Evolutionary conservation across 2,329 filamentous ascomycete genomes (phyloP), one percentile per base, ranked within the genome.

Genomic region (Fusarium odoratissimum): DNA sequence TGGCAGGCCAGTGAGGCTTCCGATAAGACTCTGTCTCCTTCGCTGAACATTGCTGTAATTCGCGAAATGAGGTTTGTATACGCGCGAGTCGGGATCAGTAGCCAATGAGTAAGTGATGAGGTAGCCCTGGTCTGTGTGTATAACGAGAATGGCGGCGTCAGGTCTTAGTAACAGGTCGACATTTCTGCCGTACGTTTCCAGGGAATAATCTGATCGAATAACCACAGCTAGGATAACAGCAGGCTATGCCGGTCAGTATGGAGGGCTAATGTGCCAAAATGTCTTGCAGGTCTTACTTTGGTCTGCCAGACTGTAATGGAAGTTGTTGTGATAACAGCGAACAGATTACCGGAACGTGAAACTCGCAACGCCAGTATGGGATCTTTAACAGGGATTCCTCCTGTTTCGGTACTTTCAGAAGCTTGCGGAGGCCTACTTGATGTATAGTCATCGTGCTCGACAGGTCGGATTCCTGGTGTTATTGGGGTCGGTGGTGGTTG

Each of bases 271-370:
- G 23, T 17, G 23, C 33, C 38, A 40, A 17, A 28, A 21, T 30
- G 35, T 40, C 25, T 42, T 51, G 14, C 23, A n/a, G 28, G 23
- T 77, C 86, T 67, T 87, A 95, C 94, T 88, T 95, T 95, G 61
- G 94, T 95, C 84, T 99, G 96, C 96, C 96, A 99, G 74, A 99
- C 88, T n/a, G 93, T 94, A 81, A 99, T 90, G 17, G 93, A 93
- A 4, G 93, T 93, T 9, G 89, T 85, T 2, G 95, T 98, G 79
- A 98, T 94, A 51, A 94, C 94, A 57, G 93, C 93, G 83, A 99
- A 98, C 69, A 90, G 84, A 77, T 95, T 92, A 44, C 95, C 95
- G 62, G 89, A 91, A 48, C 95, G 90, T 5, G 95, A 93, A 44
- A 95, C 89, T 72, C 91, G 90, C 60, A 97, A 85, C 11, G 93